Base-by-base conservation (phyloP, 2,329 filamentous ascomycete species). In the Aspergillus sp. region DNA sequence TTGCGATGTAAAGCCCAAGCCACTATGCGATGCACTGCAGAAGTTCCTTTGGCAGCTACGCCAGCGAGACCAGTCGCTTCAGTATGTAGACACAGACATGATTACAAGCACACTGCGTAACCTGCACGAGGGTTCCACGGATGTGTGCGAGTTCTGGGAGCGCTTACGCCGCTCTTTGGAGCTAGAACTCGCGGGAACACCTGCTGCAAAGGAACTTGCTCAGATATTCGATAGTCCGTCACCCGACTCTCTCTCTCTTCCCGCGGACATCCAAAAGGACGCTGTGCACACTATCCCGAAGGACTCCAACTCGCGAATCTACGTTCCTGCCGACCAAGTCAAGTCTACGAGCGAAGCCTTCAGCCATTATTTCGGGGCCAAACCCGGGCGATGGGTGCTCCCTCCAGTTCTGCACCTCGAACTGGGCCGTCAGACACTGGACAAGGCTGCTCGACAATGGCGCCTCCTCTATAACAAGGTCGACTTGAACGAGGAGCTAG, bases 131-230 rank as follows among this genome's bases (percentile, higher is more conserved):
- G 73, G 68, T n/a, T 79, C 81, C 17, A 72, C 78, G 37, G 82
- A 85, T 64, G 80, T 84, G 2, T 75, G 81, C 12, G 79, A 83
- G 56, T 79, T 82, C 49, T 84, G 82, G 83, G 82, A 85, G 62
- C 71, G 79, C 4, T 63, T 85, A 58, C 78, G 82, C 21, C 71
- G 77, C 4, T 80, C 78, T 40, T 67, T 85, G 3, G 81, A 84
- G 60, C 69, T 83, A 2, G 83, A 85, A 60, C 70, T 84, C 40
- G 73, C 69, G 14, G 78, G 74, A 6, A 82, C 80, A 1, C 64
- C 74, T 23, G 73, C 74, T 15, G 67, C 70, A 4, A 68, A 73
- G 43, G 66, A 74, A 41, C 66, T 84, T 11, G 70, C 75, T 40
- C 68, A 74, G 12, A 69, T 85, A 1, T 84, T 82, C 55, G 82